Evolutionary conservation across 129 eudicot genomes (phyloP).

Genomic region (Lactuca saligna): DNA sequence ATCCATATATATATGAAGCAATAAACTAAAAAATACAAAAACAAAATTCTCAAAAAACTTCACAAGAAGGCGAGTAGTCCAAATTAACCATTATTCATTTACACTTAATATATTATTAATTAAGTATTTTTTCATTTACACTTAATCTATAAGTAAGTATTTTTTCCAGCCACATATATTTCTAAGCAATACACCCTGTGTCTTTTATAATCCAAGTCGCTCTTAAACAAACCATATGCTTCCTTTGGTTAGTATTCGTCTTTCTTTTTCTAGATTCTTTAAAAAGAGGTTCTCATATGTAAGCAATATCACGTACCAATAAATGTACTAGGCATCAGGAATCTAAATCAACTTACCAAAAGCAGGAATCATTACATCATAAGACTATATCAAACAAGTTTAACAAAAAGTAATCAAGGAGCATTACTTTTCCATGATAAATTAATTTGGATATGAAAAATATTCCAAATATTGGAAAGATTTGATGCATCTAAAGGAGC

Average conservation of each 20-base stretch:
- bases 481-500: constrained; percentile 30
- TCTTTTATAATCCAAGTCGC: background rate
- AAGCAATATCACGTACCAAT: constrained; percentile 9
- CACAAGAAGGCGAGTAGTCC: no score
- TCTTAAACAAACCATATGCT: background rate
- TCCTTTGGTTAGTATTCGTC: background rate
- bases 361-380: constrained; percentile 16
- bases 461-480: constrained; percentile 33
- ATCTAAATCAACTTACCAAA: constrained; percentile 25
- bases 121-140: background rate
- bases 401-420: constrained; percentile 2
- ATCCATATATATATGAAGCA: no score
- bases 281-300: constrained; percentile 5
- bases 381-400: constrained; percentile 1
- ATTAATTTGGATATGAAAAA: constrained; percentile 25
- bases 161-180: constrained; percentile 1
- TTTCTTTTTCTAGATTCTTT: constrained; percentile 24
- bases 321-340: constrained; percentile 14
- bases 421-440: constrained; percentile 13
- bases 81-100: no score
- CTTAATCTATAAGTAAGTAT: background rate
- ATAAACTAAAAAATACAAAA: no score
- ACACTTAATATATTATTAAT: no score
- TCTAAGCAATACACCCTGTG: background rate
- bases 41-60: no score